phyloP scores from a whole-genome alignment of 2,329 filamentous ascomycete genomes.

The Phialophora macrospora region DNA sequence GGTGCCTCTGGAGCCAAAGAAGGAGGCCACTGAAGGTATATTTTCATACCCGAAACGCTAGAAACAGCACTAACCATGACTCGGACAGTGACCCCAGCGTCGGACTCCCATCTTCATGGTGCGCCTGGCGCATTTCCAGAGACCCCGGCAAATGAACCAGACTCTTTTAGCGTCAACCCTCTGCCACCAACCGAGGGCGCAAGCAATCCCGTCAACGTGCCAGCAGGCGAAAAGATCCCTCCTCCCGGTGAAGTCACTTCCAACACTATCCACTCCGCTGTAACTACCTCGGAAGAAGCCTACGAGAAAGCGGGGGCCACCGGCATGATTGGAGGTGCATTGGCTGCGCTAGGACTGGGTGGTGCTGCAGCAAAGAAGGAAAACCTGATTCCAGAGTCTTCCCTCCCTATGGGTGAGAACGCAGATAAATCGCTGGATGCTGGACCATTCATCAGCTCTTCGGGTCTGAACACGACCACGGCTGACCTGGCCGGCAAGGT shows the following conservation, averaged over 20 bases:
- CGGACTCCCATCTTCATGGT: constrained; percentile 22
- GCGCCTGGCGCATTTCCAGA: constrained; percentile 72
- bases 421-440: constrained; percentile 55
- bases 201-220: constrained; percentile 79
- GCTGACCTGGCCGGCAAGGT: constrained; percentile 52
- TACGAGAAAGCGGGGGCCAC: constrained; percentile 73
- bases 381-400: constrained; percentile 80
- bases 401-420: constrained; percentile 67
- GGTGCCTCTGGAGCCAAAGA: constrained; percentile 43
- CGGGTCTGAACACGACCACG: constrained; percentile 55
- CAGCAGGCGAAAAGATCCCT: constrained; percentile 81
- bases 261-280: constrained; percentile 71
- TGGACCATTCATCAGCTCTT: constrained; percentile 58
- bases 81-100: constrained; percentile 21
- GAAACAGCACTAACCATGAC: constrained; percentile 63
- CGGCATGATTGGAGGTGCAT: constrained; percentile 51
- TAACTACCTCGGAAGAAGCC: constrained; percentile 75
- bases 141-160: constrained; percentile 59
- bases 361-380: constrained; percentile 61
- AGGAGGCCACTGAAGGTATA: constrained; percentile 37
- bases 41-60: constrained; percentile 3
- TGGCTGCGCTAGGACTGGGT: constrained; percentile 50
- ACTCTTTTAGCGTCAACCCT: constrained; percentile 56
- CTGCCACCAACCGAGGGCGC: constrained; percentile 62
- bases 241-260: constrained; percentile 61